Evolutionary conservation across 306 rosid genomes (phyloP), one percentile per base, ranked within the genome.

Genomic region (Cucumis hystrix): DNA sequence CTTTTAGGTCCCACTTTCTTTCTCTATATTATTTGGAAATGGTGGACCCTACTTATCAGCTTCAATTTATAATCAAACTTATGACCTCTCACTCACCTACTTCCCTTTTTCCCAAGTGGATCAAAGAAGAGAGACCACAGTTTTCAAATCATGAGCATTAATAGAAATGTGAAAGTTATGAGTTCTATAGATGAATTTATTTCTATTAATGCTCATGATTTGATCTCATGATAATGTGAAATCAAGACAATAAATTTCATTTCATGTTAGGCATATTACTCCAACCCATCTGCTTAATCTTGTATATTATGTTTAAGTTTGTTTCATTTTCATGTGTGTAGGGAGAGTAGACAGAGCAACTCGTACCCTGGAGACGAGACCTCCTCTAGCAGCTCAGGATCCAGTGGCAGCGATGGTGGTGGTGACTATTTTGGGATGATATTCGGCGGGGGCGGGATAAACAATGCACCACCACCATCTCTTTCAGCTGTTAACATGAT

Each of bases 341-440:
- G 97, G 90, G 97, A 92, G 70, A 85, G 71, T 74, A 84, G 90
- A 6, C 87, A 86, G 67, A 39, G 85, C 41, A 78, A n/a, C 23
- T 56, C 87, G 2, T 67, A 40, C 37, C 82, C 82, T 0, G 86
- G 88, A 66, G 59, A 39, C 83, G 83, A 83, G 77, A 82, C 80
- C 74, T 68, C 67, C 83, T 81, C 56, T 14, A 92, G 91, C 58
- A 92, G 91, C 58, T 77, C 40, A 11, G 83, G 52, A 37, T 85
- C 82, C 4, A 47, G 91, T 84, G 81, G 90, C 68, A 47, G 78
- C 78, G 78, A 81, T 52, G 85, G 74, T 11, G 90, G 81, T 39
- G 97, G 86, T 0, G 93, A 89, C 87, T 88, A 80, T 80, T 92
- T 92, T 21, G 97, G 97, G 56, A 91, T 92, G 96, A 88, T 92